phyloP scores from a whole-genome alignment of 108 stramenopile genomes.

The Skeletonema grethae region DNA sequence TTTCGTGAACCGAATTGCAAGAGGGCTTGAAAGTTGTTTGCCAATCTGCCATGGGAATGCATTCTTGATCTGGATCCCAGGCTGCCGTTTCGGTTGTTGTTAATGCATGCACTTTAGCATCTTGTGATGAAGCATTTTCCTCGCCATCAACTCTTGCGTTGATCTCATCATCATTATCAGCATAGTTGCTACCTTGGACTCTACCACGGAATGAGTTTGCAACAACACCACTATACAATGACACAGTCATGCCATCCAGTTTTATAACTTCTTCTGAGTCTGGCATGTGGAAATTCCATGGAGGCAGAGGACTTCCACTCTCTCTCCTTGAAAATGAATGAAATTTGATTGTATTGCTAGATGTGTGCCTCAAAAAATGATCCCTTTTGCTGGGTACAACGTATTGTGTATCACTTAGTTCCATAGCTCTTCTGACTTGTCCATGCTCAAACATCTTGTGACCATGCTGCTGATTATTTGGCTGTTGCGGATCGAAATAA shows the following conservation, averaged over 20 bases:
- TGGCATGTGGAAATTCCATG: background rate
- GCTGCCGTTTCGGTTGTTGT: conserved; percentile 16
- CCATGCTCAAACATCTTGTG: background rate
- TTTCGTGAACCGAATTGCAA: conserved; percentile 47
- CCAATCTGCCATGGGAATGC: conserved; percentile 63
- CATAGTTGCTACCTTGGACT: background rate
- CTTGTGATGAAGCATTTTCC: background rate
- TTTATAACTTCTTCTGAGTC: background rate
- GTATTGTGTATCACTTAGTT: no score
- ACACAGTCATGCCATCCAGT: background rate
- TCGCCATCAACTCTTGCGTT: no score
- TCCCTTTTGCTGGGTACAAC: background rate
- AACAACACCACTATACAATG: background rate
- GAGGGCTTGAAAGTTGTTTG: conserved; percentile 50
- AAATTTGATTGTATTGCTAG: background rate
- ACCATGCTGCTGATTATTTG: background rate
- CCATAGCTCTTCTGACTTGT: no score
- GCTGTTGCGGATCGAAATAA: no score
- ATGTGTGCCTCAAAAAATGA: background rate
- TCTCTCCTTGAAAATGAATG: background rate
- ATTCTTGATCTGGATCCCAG: conserved; percentile 47
- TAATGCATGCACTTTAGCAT: background rate
- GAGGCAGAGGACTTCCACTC: background rate
- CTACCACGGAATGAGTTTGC: background rate
- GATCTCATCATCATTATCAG: background rate